Percentiles rank a stretch among this genome's conserved stretches.
These are phyloP conservation scores for Alternaria longipes DNA, from an alignment of 2,329 filamentous ascomycete genomes.

Conservation along the genomic window DNA sequence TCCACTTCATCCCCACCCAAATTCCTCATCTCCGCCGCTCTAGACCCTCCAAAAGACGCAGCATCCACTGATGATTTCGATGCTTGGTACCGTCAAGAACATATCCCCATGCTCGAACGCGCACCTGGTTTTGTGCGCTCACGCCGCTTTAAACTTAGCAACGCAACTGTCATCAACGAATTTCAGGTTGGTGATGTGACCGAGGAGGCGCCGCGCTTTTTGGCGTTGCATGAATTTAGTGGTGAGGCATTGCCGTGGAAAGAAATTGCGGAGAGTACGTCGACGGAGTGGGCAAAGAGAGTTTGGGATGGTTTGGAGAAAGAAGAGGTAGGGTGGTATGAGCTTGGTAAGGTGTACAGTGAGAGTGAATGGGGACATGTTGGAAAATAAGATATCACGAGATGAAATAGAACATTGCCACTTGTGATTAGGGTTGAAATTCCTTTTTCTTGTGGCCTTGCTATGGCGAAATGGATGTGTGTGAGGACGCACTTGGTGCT, in stretches of 20 bases:
- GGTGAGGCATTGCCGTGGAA: conserved; percentile 29
- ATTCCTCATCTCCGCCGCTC: conserved; percentile 24
- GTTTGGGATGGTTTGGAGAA: conserved; percentile 24
- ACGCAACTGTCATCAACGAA: conserved; percentile 29
- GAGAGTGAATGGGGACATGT: conserved; percentile 22
- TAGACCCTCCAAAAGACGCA: conserved; percentile 14
- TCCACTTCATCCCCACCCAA: conserved; percentile 11
- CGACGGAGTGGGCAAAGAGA: conserved; percentile 36
- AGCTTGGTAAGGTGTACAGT: conserved; percentile 27
- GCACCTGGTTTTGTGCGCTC: conserved; percentile 32
- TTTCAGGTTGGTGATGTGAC: conserved; percentile 24
- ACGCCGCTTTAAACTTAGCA: conserved; percentile 28
- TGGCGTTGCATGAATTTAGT: conserved; percentile 39
- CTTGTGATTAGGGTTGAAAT: not conserved
- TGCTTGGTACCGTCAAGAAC: conserved; percentile 34
- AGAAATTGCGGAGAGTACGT: conserved; percentile 23
- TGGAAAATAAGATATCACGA: conserved; percentile 4
- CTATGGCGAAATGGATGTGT: not conserved
- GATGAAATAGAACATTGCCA: not conserved
- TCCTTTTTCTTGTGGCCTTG: not conserved
- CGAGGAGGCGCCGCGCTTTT: conserved; percentile 22
- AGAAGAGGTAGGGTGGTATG: conserved; percentile 32
- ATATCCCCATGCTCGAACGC: conserved; percentile 19
- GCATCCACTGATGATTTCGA: conserved; percentile 26
- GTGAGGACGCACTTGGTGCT: not conserved